Percentiles rank a stretch among this genome's conserved stretches.
Evolutionary conservation across 2,329 filamentous ascomycete species (phyloP).

Genomic region (Colletotrichum somersetense): DNA sequence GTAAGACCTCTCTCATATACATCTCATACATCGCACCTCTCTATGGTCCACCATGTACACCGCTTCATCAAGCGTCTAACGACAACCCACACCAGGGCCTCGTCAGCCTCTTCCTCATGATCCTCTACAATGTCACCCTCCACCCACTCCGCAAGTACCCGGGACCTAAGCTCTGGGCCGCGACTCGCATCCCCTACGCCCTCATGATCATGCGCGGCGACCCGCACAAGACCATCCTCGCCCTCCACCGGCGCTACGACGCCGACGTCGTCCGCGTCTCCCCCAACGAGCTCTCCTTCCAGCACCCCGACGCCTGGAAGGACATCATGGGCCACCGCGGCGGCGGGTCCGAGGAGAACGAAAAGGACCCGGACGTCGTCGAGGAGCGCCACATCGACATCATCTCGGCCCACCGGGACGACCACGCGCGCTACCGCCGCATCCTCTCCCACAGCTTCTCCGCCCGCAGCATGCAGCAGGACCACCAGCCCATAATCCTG

Average conservation of each 20-base stretch:
- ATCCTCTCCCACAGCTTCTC: slow-evolving; percentile 45
- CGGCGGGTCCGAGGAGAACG: slow-evolving; percentile 30
- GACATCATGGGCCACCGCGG: slow-evolving; percentile 54
- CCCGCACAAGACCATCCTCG: slow-evolving; percentile 46
- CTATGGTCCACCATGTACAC: too few relatives aligned
- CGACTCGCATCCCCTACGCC: slow-evolving; percentile 29
- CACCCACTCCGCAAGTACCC: slow-evolving; percentile 51
- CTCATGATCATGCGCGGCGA: slow-evolving; percentile 43
- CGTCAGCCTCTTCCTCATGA: slow-evolving; percentile 18
- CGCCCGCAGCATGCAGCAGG: slow-evolving; percentile 44
- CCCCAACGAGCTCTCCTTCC: slow-evolving; percentile 56
- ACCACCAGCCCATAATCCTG: slow-evolving; percentile 49
- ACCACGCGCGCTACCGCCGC: slow-evolving; percentile 40
- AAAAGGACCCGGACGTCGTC: slow-evolving; percentile 6
- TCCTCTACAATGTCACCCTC: slow-evolving; percentile 47
- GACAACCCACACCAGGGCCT: slow-evolving; percentile 5
- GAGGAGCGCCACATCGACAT: slow-evolving; percentile 27
- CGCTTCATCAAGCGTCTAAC: background rate
- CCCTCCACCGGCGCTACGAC: slow-evolving; percentile 46
- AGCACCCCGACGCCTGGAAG: slow-evolving; percentile 51
- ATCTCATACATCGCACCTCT: background rate
- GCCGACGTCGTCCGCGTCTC: slow-evolving; percentile 53
- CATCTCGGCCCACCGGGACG: slow-evolving; percentile 42
- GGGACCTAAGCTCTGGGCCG: slow-evolving; percentile 47
- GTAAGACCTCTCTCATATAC: background rate